Evolutionary conservation across 257 asterid species (phyloP).

Genomic region (Rhazya stricta): DNA sequence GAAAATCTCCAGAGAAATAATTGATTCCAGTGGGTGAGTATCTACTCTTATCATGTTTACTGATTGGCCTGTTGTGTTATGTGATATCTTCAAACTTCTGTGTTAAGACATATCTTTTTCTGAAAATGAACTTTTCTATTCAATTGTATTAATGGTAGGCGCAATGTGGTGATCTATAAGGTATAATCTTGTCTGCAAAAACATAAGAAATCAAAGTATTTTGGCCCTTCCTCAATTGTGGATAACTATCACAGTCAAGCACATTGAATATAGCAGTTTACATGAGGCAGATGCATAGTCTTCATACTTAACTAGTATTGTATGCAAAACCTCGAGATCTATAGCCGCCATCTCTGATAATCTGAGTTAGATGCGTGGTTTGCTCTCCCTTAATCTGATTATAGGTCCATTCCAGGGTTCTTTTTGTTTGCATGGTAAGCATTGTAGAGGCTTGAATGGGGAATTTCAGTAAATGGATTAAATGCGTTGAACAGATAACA

Average conservation of each 20-base stretch:
- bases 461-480: neutral
- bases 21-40: conserved; percentile 42
- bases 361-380: too few species aligned
- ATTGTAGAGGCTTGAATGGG: neutral
- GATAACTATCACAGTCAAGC: neutral
- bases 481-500: neutral
- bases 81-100: neutral
- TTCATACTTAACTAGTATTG: neutral
- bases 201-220: too few species aligned
- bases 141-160: too few species aligned
- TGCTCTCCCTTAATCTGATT: too few species aligned
- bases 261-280: too few species aligned
- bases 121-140: neutral
- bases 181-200: too few species aligned
- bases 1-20: conserved; percentile 39
- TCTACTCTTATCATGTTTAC: neutral
- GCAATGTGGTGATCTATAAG: too few species aligned
- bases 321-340: neutral
- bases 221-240: neutral
- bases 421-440: neutral
- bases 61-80: neutral
- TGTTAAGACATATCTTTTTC: neutral
- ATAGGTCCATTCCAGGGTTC: neutral
- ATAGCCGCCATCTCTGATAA: neutral
- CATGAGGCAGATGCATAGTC: neutral